Conservation (phyloP, 2,329 filamentous ascomycete species). For the Colletotrichum sp. region DNA sequence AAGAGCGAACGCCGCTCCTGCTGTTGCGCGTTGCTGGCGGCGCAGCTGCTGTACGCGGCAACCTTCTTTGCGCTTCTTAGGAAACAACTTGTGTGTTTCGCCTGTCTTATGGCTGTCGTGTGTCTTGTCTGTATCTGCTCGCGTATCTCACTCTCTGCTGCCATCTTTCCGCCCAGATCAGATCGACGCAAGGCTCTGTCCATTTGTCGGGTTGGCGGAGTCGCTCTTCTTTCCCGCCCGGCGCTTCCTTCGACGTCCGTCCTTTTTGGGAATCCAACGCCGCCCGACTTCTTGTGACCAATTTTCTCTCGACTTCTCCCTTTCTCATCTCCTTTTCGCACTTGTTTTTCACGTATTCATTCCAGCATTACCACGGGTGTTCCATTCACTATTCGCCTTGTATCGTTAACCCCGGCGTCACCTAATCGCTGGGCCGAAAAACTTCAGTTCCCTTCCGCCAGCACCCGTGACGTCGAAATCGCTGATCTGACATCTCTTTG, state of each 20-base stretch:
- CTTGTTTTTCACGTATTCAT: background rate
- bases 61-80: background rate
- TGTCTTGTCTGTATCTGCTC: background rate
- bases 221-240: background rate
- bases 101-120: background rate
- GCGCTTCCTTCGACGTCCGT: background rate
- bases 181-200: background rate
- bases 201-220: background rate
- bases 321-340: background rate
- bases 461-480: background rate
- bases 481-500: background rate
- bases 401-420: background rate
- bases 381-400: background rate
- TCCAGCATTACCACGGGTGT: background rate
- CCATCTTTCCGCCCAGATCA: background rate
- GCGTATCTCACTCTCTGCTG: background rate
- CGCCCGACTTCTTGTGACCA: background rate
- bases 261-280: background rate
- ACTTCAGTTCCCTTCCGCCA: background rate
- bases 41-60: conserved; percentile 5
- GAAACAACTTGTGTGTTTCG: background rate
- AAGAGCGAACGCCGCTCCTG: background rate
- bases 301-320: background rate
- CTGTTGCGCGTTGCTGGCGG: conserved; percentile 15
- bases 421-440: background rate